Base-by-base conservation (phyloP, 1,284 basidiomycete genomes). In the Ceratorhiza oryzae-sativae region DNA sequence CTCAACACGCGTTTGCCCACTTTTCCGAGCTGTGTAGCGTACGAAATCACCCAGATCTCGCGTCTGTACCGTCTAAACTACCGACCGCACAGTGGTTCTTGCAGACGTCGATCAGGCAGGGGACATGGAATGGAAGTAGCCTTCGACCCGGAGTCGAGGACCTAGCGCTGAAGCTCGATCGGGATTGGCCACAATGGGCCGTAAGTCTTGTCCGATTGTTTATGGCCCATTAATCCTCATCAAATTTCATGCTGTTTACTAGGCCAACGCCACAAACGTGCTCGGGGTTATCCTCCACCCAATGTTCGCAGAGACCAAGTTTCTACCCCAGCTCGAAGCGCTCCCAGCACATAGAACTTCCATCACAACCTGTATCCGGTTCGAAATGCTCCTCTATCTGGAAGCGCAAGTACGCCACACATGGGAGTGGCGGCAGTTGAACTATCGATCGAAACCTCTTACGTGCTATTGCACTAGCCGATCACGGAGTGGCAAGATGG, bases 181-280 rank as follows among this genome's bases (percentile, higher is more conserved):
- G 39, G 1, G 63, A 68, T 15, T 68, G 63, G 63, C 63, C 51
- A 55, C 51, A 68, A n/a, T 68, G 63, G 63, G 51, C 51, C 3
- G 63, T 56, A 27, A 68, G 51, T 68, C 25, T 20, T 61, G n/a
- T 45, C n/a, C 6, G 4, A 4, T 9, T 18, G 42, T 45, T 8
- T 45, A 45, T 39, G 42, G 10, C 9, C 4, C 15, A 18, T 18
- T 45, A 8, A 18, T 15, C 9, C 34, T 53, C 6, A 39, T 13
- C 36, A n/a, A n/a, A n/a, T n/a, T 39, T 39, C 13, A 39, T 39
- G 15, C 1, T n/a, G 1, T 15, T 56, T 51, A 55, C 18, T 55
- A 45, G 63, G 49, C 63, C 18, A 68, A 55, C 20, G 41, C 34
- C 15, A 68, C 63, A 45, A 68, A 68, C 23, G 63, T 68, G 51